These are phyloP conservation scores for Candida buenavistaensis DNA, from an alignment of 1,139 yeast genomes.

Conservation along the genomic window DNA sequence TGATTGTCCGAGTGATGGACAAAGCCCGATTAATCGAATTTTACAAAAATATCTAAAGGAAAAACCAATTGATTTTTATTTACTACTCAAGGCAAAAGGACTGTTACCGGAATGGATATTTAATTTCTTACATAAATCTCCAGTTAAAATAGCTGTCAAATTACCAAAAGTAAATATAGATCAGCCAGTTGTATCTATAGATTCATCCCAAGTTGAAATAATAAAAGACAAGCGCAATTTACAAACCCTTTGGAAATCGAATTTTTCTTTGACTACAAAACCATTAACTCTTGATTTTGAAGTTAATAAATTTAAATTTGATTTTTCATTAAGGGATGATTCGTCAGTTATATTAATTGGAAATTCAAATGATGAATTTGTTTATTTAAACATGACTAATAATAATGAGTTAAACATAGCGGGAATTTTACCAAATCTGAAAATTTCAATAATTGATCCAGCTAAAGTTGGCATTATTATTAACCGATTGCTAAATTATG, in stretches of 20 bases:
- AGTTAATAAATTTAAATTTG: slow-evolving; percentile 17
- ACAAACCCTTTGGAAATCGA: slow-evolving; percentile 8
- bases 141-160: slow-evolving; percentile 10
- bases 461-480: background rate
- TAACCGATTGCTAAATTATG: slow-evolving; percentile 1
- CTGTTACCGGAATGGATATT: slow-evolving; percentile 29
- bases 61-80: slow-evolving; percentile 19
- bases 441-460: slow-evolving; percentile 1
- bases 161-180: slow-evolving; percentile 10
- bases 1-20: slow-evolving; percentile 20
- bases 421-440: slow-evolving; percentile 3
- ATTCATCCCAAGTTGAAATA: slow-evolving; percentile 14
- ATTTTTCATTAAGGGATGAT: slow-evolving; percentile 13
- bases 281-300: slow-evolving; percentile 15
- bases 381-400: slow-evolving; percentile 12
- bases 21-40: slow-evolving; percentile 25
- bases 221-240: slow-evolving; percentile 13
- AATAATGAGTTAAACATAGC: slow-evolving; percentile 2
- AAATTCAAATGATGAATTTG: slow-evolving; percentile 16
- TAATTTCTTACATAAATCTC: slow-evolving; percentile 15
- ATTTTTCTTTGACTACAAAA: slow-evolving; percentile 10
- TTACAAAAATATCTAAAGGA: slow-evolving; percentile 22
- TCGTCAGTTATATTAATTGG: slow-evolving; percentile 10
- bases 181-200: slow-evolving; percentile 2
- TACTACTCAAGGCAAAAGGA: slow-evolving; percentile 21